A percentile compares a stretch with the other conserved stretches of the same genome.
These are phyloP conservation scores for Suillus lakei DNA, from an alignment of 768 basidiomycete species.

Conservation along the genomic window DNA sequence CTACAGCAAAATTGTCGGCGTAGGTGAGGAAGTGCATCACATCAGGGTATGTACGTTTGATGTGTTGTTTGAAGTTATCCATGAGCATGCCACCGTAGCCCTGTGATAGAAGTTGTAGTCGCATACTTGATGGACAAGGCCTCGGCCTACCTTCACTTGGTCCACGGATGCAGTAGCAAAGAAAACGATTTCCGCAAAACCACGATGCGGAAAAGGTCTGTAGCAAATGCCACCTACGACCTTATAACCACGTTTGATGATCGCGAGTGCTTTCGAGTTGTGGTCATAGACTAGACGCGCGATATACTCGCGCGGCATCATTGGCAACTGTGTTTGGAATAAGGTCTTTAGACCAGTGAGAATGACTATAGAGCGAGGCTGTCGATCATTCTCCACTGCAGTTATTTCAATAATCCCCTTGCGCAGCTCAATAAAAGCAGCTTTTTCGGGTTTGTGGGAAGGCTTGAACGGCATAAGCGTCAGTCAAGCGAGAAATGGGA, in stretches of 20 bases:
- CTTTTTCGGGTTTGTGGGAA: slow-evolving; percentile 69
- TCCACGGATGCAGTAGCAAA: slow-evolving; percentile 96
- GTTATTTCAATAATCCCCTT: slow-evolving; percentile 82
- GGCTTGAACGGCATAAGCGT: slow-evolving; percentile 42
- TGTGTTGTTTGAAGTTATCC: slow-evolving; percentile 97
- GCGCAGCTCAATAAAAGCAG: slow-evolving; percentile 78
- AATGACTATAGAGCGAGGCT: slow-evolving; percentile 79
- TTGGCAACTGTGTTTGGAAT: slow-evolving; percentile 96
- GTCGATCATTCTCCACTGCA: slow-evolving; percentile 82
- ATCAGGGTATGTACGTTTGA: slow-evolving; percentile 78
- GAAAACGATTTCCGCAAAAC: slow-evolving; percentile 98
- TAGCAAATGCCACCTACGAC: slow-evolving; percentile 98
- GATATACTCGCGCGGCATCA: slow-evolving; percentile 99
- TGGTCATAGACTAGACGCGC: slow-evolving; percentile 91
- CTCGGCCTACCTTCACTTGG: slow-evolving; percentile 84
- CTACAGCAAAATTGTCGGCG: slow-evolving; percentile 98
- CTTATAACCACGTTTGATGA: slow-evolving; percentile 92
- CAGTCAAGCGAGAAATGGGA: slow-evolving; percentile 3
- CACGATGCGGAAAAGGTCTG: slow-evolving; percentile 91
- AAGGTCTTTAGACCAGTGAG: slow-evolving; percentile 95
- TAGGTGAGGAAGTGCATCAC: slow-evolving; percentile 98
- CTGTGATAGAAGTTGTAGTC: slow-evolving; percentile 43
- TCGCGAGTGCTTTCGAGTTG: slow-evolving; percentile 92
- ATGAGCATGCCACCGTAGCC: slow-evolving; percentile 98
- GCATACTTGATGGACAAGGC: slow-evolving; percentile 2